Evolutionary conservation across 257 asterid genomes (phyloP).

Genomic region (Gynochthodes officinalis): DNA sequence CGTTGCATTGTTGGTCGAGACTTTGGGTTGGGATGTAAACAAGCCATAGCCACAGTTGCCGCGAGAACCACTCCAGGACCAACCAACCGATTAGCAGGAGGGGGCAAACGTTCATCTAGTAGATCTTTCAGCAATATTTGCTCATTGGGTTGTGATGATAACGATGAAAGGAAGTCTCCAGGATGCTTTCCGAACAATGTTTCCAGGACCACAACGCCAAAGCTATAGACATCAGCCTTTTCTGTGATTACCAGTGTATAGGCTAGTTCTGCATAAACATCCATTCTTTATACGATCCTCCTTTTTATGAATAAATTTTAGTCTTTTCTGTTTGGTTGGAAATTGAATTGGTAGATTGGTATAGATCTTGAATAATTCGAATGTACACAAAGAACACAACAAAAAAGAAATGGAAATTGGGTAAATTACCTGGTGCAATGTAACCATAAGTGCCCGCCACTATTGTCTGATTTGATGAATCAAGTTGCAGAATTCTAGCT

Average conservation of each 20-base stretch:
- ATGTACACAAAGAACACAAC: background rate
- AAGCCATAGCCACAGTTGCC: background rate
- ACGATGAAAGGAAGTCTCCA: background rate
- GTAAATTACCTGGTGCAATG: slow-evolving; percentile 1
- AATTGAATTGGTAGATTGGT: no score
- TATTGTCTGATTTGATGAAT: slow-evolving; percentile 11
- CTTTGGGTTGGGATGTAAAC: background rate
- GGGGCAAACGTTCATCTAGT: background rate
- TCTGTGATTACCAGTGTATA: background rate
- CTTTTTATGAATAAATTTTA: no score
- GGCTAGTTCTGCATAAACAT: background rate
- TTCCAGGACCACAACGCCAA: slow-evolving; percentile 2
- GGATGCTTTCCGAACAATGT: slow-evolving; percentile 7
- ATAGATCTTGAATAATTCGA: no score
- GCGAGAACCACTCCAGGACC: background rate
- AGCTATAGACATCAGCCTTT: slow-evolving; percentile 9
- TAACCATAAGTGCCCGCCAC: slow-evolving; percentile 8
- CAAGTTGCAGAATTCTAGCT: background rate
- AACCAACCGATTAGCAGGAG: background rate
- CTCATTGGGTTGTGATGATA: background rate
- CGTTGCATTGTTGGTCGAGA: slow-evolving; percentile 5
- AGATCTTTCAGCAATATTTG: background rate
- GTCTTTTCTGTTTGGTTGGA: background rate
- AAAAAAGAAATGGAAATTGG: background rate
- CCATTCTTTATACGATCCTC: background rate